Evolutionary conservation across 2,329 filamentous ascomycete genomes (phyloP), one percentile per base, ranked within the genome.

Genomic region (Mycosphaerelloides madeirae): DNA sequence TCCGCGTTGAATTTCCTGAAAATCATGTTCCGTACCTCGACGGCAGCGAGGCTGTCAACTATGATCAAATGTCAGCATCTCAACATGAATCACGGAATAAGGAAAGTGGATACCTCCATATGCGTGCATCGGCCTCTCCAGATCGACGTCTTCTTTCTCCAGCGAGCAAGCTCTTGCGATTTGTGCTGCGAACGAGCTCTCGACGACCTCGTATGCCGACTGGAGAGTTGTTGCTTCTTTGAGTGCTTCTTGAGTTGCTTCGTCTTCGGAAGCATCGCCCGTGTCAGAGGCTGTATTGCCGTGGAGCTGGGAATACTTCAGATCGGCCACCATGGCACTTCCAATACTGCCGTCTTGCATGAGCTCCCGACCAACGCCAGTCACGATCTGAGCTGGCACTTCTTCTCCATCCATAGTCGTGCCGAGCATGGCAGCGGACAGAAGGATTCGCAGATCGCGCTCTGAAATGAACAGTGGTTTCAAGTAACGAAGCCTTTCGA

Each of bases 311-410:
- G n/a, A n/a, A n/a, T n/a, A n/a, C n/a, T n/a, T n/a, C n/a, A n/a
- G n/a, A n/a, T n/a, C n/a, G n/a, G n/a, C n/a, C n/a, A n/a, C n/a
- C n/a, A n/a, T n/a, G n/a, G n/a, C n/a, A 34, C 19, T 18, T 11
- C 35, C 42, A 22, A 44, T 44, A 16, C 35, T 39, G 29, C 29
- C 36, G 20, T 44, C 42, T n/a, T 44, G 41, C 34, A 44, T 38
- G 28, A 38, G 19, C 16, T 44, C 34, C 12, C 29, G 28, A 15
- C 35, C 41, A 13, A 44, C 35, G 15, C 42, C 42, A 4, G 31
- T 34, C 6, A 44, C 31, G 13, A 44, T 34, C 13, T 44, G 42
- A 8, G 35, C 20, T 9, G 42, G 42, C 1, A 40, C 31, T 6
- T 29, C 16, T 1, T 25, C 19, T 29, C 31, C 36, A 16, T 39